Conservation (phyloP, 1,284 basidiomycete species). For the Ustilago hordei region DNA sequence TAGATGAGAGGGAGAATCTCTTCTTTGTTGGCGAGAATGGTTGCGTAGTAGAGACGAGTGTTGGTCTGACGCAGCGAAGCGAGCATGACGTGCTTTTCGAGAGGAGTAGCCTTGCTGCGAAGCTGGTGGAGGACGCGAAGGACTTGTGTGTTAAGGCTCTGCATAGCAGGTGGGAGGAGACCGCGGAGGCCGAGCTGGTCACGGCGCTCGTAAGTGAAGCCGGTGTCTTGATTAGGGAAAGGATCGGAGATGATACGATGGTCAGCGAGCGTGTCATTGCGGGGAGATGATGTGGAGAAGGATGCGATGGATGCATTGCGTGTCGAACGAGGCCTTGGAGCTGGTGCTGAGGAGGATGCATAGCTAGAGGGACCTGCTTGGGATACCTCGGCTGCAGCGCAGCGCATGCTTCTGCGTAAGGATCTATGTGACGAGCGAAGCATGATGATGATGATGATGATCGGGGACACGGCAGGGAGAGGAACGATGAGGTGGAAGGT, state of each 20-base stretch:
- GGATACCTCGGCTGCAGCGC: constrained; percentile 12
- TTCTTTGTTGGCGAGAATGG: constrained; percentile 75
- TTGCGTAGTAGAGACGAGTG: constrained; percentile 78
- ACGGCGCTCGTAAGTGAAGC: constrained; percentile 78
- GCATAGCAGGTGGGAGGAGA: constrained; percentile 76
- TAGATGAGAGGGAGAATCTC: constrained; percentile 78
- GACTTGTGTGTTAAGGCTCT: constrained; percentile 73
- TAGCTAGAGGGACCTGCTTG: constrained; percentile 6
- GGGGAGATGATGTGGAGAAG: constrained; percentile 22
- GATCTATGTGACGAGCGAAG: constrained; percentile 23
- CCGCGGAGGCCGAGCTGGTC: constrained; percentile 79
- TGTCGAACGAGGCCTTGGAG: constrained; percentile 10
- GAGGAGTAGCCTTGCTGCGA: constrained; percentile 76
- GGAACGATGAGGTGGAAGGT: not conserved
- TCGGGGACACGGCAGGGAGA: not conserved
- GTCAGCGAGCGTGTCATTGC: constrained; percentile 36
- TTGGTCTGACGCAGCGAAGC: constrained; percentile 80
- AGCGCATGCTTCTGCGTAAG: constrained; percentile 17
- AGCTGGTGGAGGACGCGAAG: constrained; percentile 78
- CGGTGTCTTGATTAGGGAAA: constrained; percentile 71
- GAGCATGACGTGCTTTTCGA: constrained; percentile 87
- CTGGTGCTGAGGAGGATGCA: constrained; percentile 13
- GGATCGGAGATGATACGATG: constrained; percentile 43
- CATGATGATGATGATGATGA: constrained; percentile 12
- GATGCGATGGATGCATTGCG: constrained; percentile 8